Evolutionary conservation across 495 filamentous ascomycete genomes (phyloP).

Genomic region (Cercophora sp.): DNA sequence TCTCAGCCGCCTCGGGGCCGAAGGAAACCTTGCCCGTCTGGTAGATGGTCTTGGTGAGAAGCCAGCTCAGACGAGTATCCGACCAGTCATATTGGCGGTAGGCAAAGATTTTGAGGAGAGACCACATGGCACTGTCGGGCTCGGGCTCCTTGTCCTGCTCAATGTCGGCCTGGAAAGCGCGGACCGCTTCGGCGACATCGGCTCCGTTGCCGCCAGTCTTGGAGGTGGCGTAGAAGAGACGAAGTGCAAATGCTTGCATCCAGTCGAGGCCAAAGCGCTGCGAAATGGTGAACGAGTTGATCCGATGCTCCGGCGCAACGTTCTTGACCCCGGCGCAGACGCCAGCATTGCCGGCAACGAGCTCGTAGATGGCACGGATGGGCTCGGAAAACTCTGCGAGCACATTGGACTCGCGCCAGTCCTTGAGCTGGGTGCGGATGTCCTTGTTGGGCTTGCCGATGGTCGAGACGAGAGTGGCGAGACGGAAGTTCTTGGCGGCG

Average conservation of each 20-base stretch:
- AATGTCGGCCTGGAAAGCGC: slow-evolving; percentile 65
- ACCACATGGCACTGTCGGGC: slow-evolving; percentile 79
- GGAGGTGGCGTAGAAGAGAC: slow-evolving; percentile 73
- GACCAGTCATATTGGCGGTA: slow-evolving; percentile 59
- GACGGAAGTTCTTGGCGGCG: slow-evolving; percentile 66
- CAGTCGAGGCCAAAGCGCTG: slow-evolving; percentile 82
- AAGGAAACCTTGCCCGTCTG: slow-evolving; percentile 42
- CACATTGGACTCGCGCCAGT: slow-evolving; percentile 76
- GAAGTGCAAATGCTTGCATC: slow-evolving; percentile 86
- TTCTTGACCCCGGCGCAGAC: slow-evolving; percentile 71
- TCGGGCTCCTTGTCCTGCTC: slow-evolving; percentile 56
- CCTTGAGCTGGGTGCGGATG: slow-evolving; percentile 70
- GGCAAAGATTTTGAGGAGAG: slow-evolving; percentile 74
- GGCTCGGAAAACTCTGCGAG: slow-evolving; percentile 83
- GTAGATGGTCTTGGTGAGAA: slow-evolving; percentile 59
- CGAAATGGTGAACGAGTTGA: slow-evolving; percentile 70
- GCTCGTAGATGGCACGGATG: slow-evolving; percentile 81
- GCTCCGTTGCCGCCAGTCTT: slow-evolving; percentile 45
- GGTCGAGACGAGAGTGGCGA: slow-evolving; percentile 78
- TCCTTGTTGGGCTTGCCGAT: slow-evolving; percentile 67
- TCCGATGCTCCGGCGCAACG: slow-evolving; percentile 67
- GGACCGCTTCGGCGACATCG: slow-evolving; percentile 64
- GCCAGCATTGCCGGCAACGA: slow-evolving; percentile 80
- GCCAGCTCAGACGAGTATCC: slow-evolving; percentile 74
- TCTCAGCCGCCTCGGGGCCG: slow-evolving; percentile 40